phyloP scores from a whole-genome alignment of 2,329 filamentous ascomycete genomes.

The Scopulariopsis brevicaulis region DNA sequence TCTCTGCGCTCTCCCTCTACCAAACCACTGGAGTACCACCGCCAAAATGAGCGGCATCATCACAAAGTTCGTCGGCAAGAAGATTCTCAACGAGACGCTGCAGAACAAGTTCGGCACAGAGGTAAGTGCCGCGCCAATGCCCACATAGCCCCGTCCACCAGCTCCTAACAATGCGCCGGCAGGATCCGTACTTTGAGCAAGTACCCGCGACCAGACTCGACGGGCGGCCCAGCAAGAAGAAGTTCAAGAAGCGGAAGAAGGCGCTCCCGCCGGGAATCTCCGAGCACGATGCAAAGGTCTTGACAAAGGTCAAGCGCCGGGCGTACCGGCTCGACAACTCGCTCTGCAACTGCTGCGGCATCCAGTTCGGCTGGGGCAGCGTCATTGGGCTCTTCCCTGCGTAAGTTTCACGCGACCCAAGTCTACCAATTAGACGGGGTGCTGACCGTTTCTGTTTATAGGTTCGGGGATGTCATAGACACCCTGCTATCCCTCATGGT shows the following conservation, averaged over 20 bases:
- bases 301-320: constrained; percentile 75
- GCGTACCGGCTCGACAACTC: constrained; percentile 80
- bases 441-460: constrained; percentile 17
- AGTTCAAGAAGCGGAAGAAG: constrained; percentile 75
- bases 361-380: constrained; percentile 81
- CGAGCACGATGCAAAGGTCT: constrained; percentile 65
- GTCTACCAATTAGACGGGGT: neutral
- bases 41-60: constrained; percentile 37
- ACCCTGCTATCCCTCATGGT: constrained; percentile 65
- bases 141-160: neutral
- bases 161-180: neutral
- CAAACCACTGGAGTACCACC: neutral
- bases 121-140: constrained; percentile 20
- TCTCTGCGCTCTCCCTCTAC: neutral
- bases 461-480: constrained; percentile 66
- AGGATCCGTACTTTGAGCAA: constrained; percentile 88
- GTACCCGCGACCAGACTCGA: constrained; percentile 62
- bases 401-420: constrained; percentile 37
- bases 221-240: constrained; percentile 58
- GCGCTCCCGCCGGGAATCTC: constrained; percentile 75
- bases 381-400: constrained; percentile 76
- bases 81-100: constrained; percentile 42
- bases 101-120: constrained; percentile 48
- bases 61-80: constrained; percentile 43
- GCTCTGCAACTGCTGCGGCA: constrained; percentile 69